phyloP scores from a whole-genome alignment of 2,329 filamentous ascomycete genomes.

The Diaporthe citri region DNA sequence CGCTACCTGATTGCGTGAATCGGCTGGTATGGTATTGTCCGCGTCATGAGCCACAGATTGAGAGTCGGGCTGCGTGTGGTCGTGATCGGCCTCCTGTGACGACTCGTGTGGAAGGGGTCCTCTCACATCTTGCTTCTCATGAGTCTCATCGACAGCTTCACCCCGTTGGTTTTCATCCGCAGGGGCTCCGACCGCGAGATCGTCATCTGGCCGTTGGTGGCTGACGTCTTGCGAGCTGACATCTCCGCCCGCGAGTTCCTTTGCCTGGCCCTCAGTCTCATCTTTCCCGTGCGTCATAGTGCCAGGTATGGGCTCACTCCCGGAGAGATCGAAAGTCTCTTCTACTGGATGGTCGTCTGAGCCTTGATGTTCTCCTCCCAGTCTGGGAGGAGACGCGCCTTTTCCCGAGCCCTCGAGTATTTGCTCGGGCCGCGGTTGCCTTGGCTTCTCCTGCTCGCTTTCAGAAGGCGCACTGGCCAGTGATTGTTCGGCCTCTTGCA shows the following conservation, averaged over 20 bases:
- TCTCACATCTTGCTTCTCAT: not conserved
- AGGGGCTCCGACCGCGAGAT: not conserved
- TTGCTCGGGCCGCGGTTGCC: not conserved
- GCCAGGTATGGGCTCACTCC: conserved; percentile 38
- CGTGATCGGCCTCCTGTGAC: not conserved
- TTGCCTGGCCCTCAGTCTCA: not conserved
- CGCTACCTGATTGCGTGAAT: not conserved
- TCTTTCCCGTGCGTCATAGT: conserved; percentile 42
- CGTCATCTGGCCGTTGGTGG: not conserved
- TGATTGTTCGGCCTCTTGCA: not conserved
- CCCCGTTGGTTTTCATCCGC: not conserved
- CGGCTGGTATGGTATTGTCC: not conserved
- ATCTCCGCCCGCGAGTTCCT: not conserved
- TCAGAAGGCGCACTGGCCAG: not conserved
- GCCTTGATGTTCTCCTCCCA: conserved; percentile 9
- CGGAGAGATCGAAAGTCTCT: conserved; percentile 36
- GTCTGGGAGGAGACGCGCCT: conserved; percentile 16
- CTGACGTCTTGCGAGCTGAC: not conserved
- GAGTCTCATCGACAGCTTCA: not conserved
- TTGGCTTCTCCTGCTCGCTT: not conserved
- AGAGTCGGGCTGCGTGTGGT: not conserved
- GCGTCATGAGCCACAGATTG: not conserved
- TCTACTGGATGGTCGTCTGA: conserved; percentile 27
- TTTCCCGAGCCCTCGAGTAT: conserved; percentile 33
- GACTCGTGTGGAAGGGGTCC: not conserved